Percentiles rank a stretch among this genome's conserved stretches.
phyloP scores from a whole-genome alignment of 805 yeast genomes.

The Myxozyma sirexii region DNA sequence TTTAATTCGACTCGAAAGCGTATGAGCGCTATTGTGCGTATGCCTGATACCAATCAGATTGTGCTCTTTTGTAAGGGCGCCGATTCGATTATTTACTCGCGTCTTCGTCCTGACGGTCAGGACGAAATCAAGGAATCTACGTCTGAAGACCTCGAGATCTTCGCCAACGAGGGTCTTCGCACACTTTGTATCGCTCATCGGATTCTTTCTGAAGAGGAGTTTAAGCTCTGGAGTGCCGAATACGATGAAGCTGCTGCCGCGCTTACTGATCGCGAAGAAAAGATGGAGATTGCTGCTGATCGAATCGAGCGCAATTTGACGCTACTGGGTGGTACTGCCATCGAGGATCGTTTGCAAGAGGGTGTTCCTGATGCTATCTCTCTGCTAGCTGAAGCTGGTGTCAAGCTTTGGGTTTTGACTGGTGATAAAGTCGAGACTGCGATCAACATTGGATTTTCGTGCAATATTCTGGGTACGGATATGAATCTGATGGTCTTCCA shows the following conservation, averaged over 20 bases:
- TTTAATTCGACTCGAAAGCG: slow-evolving; percentile 75
- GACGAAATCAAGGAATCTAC: slow-evolving; percentile 56
- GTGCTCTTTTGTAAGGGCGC: slow-evolving; percentile 71
- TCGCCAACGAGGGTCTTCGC: slow-evolving; percentile 76
- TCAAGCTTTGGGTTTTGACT: slow-evolving; percentile 80
- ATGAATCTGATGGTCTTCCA: slow-evolving; percentile 71
- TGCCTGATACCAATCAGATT: slow-evolving; percentile 47
- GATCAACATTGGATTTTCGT: slow-evolving; percentile 78
- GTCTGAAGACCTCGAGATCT: slow-evolving; percentile 65
- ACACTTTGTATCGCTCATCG: slow-evolving; percentile 71
- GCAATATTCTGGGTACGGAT: slow-evolving; percentile 65
- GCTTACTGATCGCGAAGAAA: slow-evolving; percentile 60
- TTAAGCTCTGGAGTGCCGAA: slow-evolving; percentile 56
- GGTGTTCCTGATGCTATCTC: slow-evolving; percentile 79
- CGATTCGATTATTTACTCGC: slow-evolving; percentile 64
- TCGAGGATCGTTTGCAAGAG: slow-evolving; percentile 75
- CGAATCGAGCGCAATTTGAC: slow-evolving; percentile 61
- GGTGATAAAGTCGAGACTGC: slow-evolving; percentile 86
- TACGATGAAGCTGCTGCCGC: slow-evolving; percentile 62
- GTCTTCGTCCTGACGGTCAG: slow-evolving; percentile 47
- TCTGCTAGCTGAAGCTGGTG: slow-evolving; percentile 67
- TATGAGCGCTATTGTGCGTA: slow-evolving; percentile 70
- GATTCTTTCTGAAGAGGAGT: slow-evolving; percentile 51
- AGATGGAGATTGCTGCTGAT: slow-evolving; percentile 56
- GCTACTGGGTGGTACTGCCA: slow-evolving; percentile 77